Base-by-base conservation (phyloP, 805 yeast genomes). In the Candida morakotiae region DNA sequence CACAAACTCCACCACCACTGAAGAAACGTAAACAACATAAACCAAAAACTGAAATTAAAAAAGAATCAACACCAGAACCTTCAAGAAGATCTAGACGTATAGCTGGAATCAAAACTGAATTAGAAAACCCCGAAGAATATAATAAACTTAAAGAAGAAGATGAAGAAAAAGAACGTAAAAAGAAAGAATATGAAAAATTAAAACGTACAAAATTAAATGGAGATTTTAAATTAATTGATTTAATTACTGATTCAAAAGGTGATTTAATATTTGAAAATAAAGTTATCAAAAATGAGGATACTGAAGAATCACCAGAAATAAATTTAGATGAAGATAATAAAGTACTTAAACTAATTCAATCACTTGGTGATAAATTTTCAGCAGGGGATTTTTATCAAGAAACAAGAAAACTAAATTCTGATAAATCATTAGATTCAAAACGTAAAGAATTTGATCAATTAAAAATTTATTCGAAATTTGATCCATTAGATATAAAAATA, bases 11-110 rank as follows among this genome's bases (percentile, higher is more conserved):
- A n/a, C 42, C 46, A 9, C 34, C 20, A n/a, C 9, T 15, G n/a
- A 56, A 47, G 59, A 52, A 40, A 25, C 16, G 53, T 48, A 24
- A 52, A 45, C 47, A 48, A 11, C 26, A 49, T 51, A 49, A 44
- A 10, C 53, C 49, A 26, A 58, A 51, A 35, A 9, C 10, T 7
- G 51, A 9, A 10, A 9, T 9, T 9, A 16, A 34, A 27, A 6
- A 13, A 13, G 20, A 20, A 15, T 56, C 23, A 39, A n/a, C 48
- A 15, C 38, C 42, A 2, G 52, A 67, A 11, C 94, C 95, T 0
- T 67, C 80, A 1, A 69, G 96, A 53, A 71, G 88, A 43, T 87
- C 96, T 0, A 69, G 87, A 34, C 68, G 97, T 45, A 52, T 89
- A 17, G 86, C 87, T 3, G 96, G 96, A 1, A 71, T 78, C 1